A percentile compares a stretch with the other conserved stretches of the same genome.
Conservation (phyloP, 306 rosid species). For the Sesbania bispinosa region DNA sequence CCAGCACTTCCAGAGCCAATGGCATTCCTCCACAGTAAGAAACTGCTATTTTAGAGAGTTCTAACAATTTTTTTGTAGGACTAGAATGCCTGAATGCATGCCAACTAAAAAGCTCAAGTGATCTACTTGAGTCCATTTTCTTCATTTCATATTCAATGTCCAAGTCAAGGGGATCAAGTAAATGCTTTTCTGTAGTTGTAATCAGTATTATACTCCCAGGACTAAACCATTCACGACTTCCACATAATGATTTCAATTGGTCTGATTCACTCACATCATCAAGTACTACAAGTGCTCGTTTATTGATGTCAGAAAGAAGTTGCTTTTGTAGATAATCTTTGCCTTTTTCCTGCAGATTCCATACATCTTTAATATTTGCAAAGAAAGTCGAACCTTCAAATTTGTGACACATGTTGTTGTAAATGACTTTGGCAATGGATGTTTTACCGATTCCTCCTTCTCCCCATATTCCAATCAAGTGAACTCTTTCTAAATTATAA, state of each 20-base stretch:
- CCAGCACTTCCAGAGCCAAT: neutral
- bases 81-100: neutral
- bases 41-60: neutral
- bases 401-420: neutral
- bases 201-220: neutral
- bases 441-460: conserved; percentile 9
- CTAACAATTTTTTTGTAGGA: neutral
- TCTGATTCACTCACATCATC: neutral
- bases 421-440: conserved; percentile 2
- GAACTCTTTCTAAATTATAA: neutral
- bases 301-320: neutral
- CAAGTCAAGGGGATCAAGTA: neutral
- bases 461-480: conserved; percentile 3
- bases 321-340: neutral
- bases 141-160: neutral
- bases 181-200: neutral
- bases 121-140: neutral
- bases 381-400: neutral
- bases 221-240: neutral
- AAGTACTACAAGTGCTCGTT: neutral
- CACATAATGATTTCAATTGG: neutral
- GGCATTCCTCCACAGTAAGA: conserved; percentile 1
- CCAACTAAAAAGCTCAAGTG: neutral
- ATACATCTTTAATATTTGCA: neutral
- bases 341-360: neutral